A percentile compares a stretch with the other conserved stretches of the same genome.
These are phyloP conservation scores for Sphaerobolus stellatus DNA, from an alignment of 1,284 basidiomycete genomes.

Conservation along the genomic window DNA sequence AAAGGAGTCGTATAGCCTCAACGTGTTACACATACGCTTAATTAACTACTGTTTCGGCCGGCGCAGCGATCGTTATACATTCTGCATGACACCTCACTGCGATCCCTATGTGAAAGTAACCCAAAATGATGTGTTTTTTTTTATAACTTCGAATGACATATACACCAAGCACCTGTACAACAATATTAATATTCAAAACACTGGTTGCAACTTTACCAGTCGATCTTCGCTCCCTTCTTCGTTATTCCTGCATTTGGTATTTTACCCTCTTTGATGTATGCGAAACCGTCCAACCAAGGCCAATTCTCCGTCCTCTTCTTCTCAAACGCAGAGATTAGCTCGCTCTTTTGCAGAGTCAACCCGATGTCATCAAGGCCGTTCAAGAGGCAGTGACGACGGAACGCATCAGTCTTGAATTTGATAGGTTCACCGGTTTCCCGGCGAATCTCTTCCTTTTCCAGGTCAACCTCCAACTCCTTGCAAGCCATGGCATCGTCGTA, in stretches of 20 bases:
- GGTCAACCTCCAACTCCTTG: constrained; percentile 83
- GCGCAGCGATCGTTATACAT: no score
- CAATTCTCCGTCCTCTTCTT: constrained; percentile 68
- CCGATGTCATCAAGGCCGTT: constrained; percentile 95
- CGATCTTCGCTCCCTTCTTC: constrained; percentile 57
- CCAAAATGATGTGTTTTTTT: no score
- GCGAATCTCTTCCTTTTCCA: constrained; percentile 84
- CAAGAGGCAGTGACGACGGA: constrained; percentile 88
- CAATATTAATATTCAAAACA: no score
- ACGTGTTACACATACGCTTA: neutral
- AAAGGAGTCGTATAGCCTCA: no score
- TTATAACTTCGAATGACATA: no score
- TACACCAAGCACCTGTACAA: no score
- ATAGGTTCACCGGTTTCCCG: constrained; percentile 76
- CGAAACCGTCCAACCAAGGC: constrained; percentile 95
- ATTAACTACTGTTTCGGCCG: no score
- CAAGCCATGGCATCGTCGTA: constrained; percentile 81
- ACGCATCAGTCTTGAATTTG: constrained; percentile 78
- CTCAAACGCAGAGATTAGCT: constrained; percentile 76
- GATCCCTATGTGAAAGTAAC: no score
- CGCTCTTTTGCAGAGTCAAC: constrained; percentile 79
- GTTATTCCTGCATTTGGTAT: constrained; percentile 50
- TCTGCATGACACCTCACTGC: no score
- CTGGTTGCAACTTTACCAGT: constrained; percentile 80
- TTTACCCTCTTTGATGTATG: constrained; percentile 72